These are phyloP conservation scores for Aureobasidium sp. DNA, from an alignment of 2,329 filamentous ascomycete genomes.

Conservation along the genomic window DNA sequence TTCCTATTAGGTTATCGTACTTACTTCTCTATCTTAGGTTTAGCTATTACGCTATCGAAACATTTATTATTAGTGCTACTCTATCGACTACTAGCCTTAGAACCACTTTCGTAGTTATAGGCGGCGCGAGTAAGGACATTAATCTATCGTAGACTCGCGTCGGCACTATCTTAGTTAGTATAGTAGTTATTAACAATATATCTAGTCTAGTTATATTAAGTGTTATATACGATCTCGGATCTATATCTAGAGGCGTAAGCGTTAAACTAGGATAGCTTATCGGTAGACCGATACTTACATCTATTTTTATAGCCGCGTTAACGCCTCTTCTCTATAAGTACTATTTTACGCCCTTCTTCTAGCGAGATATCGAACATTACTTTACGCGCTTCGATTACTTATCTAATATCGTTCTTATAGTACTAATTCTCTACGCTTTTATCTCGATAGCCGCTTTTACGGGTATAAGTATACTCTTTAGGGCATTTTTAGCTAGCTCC, in stretches of 20 bases:
- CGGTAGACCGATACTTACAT: constrained; percentile 24
- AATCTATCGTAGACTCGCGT: constrained; percentile 36
- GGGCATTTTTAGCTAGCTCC: constrained; percentile 24
- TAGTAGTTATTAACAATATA: constrained; percentile 40
- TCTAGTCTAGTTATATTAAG: constrained; percentile 36
- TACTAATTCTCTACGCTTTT: constrained; percentile 23
- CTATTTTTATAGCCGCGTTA: constrained; percentile 16
- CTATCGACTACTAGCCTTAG: constrained; percentile 24
- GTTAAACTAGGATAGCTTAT: constrained; percentile 21
- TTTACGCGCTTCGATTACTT: constrained; percentile 22
- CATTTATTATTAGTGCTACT: constrained; percentile 24
- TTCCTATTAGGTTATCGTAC: constrained; percentile 39
- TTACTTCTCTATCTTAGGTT: constrained; percentile 36
- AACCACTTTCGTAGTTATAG: constrained; percentile 30
- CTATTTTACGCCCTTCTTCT: constrained; percentile 28
- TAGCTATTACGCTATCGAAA: constrained; percentile 25
- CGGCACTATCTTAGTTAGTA: constrained; percentile 37
- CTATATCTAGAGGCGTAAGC: constrained; percentile 14
- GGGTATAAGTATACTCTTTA: constrained; percentile 25
- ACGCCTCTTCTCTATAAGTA: constrained; percentile 23
- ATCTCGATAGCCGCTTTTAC: constrained; percentile 24
- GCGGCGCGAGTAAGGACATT: constrained; percentile 25
- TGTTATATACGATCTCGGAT: constrained; percentile 23
- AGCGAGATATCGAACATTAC: constrained; percentile 16
- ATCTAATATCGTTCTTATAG: constrained; percentile 23